Evolutionary conservation across 805 yeast genomes (phyloP).

Genomic region (Hyphopichia homilentoma): DNA sequence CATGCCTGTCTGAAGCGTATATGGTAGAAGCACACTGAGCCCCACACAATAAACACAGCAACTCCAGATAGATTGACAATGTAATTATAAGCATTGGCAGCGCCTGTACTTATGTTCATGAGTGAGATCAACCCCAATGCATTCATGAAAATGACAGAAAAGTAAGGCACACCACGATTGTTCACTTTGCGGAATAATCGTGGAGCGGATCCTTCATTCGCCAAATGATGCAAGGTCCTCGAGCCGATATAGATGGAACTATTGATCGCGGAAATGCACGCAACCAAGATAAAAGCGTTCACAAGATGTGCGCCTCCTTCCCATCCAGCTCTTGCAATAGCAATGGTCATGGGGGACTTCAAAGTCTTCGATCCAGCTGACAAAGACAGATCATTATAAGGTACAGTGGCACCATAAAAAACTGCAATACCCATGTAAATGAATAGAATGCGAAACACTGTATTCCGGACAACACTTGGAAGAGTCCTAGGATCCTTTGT

Average conservation of each 20-base stretch:
- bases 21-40: constrained; percentile 52
- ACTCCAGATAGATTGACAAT: constrained; percentile 64
- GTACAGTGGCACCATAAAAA: constrained; percentile 41
- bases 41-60: constrained; percentile 68
- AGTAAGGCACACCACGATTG: constrained; percentile 61
- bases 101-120: constrained; percentile 54
- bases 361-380: constrained; percentile 34
- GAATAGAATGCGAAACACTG: constrained; percentile 28
- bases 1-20: constrained; percentile 49
- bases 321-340: constrained; percentile 40
- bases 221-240: constrained; percentile 61
- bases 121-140: constrained; percentile 53
- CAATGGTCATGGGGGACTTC: constrained; percentile 43
- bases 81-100: constrained; percentile 56
- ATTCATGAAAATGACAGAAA: constrained; percentile 54
- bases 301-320: constrained; percentile 46
- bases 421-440: constrained; percentile 35
- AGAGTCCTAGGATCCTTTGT: constrained; percentile 27
- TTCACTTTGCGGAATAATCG: constrained; percentile 48
- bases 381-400: constrained; percentile 42
- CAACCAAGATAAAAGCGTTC: constrained; percentile 59
- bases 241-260: constrained; percentile 68
- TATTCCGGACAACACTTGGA: constrained; percentile 27
- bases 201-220: constrained; percentile 61
- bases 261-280: constrained; percentile 67